Conservation (phyloP, 352 stramenopile genomes). For the Pythium dissotocum region DNA sequence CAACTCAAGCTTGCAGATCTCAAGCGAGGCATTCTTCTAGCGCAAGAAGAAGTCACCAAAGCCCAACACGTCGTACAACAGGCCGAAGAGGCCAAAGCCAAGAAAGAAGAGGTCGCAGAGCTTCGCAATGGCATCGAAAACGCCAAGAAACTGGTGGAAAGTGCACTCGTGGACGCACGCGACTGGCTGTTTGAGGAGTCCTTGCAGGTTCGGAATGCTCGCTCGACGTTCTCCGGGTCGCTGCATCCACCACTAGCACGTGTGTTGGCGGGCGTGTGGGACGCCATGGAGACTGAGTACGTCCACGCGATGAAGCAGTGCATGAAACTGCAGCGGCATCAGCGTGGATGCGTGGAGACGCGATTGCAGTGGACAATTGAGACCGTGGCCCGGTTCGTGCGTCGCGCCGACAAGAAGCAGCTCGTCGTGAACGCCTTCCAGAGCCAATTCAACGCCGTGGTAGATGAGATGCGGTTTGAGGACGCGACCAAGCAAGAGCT, state of each 20-base stretch:
- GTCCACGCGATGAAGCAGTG: slow-evolving; percentile 43
- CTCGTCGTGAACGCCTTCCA: slow-evolving; percentile 67
- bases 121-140: slow-evolving; percentile 40
- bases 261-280: slow-evolving; percentile 48
- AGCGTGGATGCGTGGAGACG: slow-evolving; percentile 35
- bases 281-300: slow-evolving; percentile 61
- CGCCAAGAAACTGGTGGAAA: slow-evolving; percentile 31
- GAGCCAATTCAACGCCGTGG: slow-evolving; percentile 71
- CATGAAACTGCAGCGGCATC: slow-evolving; percentile 40
- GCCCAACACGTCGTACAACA: slow-evolving; percentile 46
- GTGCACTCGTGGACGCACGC: slow-evolving; percentile 15
- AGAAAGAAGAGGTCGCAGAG: slow-evolving; percentile 73
- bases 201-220: neutral
- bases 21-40: slow-evolving; percentile 38
- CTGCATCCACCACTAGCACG: slow-evolving; percentile 35
- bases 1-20: slow-evolving; percentile 36
- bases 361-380: slow-evolving; percentile 36
- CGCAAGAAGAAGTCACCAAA: slow-evolving; percentile 38
- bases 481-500: slow-evolving; percentile 79
- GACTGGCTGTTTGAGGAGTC: slow-evolving; percentile 29
- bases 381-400: slow-evolving; percentile 59
- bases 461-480: slow-evolving; percentile 84
- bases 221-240: slow-evolving; percentile 11
- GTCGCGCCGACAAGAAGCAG: slow-evolving; percentile 70
- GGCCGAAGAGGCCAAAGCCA: slow-evolving; percentile 71